These are phyloP conservation scores for Colletotrichum chlorophyti DNA, from an alignment of 2,329 filamentous ascomycete genomes.

Conservation along the genomic window DNA sequence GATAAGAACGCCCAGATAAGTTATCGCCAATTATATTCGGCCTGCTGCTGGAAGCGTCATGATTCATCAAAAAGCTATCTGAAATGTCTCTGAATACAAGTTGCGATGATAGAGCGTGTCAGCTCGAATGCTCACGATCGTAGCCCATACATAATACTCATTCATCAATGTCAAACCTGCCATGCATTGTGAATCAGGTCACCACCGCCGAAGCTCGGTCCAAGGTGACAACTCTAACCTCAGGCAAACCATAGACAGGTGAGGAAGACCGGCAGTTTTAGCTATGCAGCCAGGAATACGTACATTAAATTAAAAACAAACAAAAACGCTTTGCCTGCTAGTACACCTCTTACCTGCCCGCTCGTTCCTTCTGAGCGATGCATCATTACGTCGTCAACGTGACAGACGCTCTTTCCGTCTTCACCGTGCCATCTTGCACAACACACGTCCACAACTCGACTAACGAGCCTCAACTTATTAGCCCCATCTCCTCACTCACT, in stretches of 20 bases:
- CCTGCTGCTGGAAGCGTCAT: too few relatives aligned
- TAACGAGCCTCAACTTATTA: too few relatives aligned
- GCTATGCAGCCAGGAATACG: neutral
- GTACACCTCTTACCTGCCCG: constrained; percentile 19
- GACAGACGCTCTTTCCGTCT: neutral
- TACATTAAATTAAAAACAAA: too few relatives aligned
- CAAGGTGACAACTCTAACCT: too few relatives aligned
- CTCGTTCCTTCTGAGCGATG: constrained; percentile 19
- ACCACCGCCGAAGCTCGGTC: neutral
- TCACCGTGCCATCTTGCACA: neutral
- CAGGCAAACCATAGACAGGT: too few relatives aligned
- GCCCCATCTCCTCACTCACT: constrained; percentile 3
- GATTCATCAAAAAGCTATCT: too few relatives aligned
- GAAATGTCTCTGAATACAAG: too few relatives aligned
- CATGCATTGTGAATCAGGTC: neutral
- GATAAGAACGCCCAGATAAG: too few relatives aligned
- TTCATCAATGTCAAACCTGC: constrained; percentile 12
- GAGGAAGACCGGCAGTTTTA: neutral
- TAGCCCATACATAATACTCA: too few relatives aligned
- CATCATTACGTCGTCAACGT: constrained; percentile 10
- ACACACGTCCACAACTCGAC: neutral
- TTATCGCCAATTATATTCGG: too few relatives aligned
- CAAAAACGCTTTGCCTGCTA: constrained; percentile 13
- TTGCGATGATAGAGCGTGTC: too few relatives aligned
- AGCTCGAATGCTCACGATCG: too few relatives aligned